Evolutionary conservation across 2,329 filamentous ascomycete genomes (phyloP).

Genomic region (Cadophora luteo-olivacea): DNA sequence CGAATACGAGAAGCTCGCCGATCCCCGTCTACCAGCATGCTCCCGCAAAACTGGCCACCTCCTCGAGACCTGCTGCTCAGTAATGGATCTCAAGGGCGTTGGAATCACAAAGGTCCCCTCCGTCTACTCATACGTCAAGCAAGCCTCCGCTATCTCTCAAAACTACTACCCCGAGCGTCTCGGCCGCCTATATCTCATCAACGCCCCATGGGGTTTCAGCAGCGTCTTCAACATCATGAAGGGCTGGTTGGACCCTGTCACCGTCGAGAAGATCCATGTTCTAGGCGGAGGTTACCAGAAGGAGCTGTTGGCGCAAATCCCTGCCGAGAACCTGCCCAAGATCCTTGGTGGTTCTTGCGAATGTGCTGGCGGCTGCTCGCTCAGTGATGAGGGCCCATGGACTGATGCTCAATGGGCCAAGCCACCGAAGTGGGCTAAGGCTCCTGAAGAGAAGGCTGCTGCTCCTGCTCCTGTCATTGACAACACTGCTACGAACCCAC

Average conservation of each 20-base stretch:
- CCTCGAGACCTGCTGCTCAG: conserved; percentile 96
- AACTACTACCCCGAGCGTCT: conserved; percentile 99
- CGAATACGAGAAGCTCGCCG: conserved; percentile 96
- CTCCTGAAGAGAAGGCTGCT: conserved; percentile 42
- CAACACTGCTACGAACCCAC: conserved; percentile 29
- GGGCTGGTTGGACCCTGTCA: conserved; percentile 95
- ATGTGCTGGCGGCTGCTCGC: conserved; percentile 81
- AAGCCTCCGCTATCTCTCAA: conserved; percentile 88
- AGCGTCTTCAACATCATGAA: conserved; percentile 86
- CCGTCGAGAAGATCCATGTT: conserved; percentile 94
- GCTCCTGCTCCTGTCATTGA: conserved; percentile 23
- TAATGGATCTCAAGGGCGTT: conserved; percentile 98
- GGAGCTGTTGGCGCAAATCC: conserved; percentile 84
- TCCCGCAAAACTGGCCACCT: conserved; percentile 89
- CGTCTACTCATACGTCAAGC: conserved; percentile 87
- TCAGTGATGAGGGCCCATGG: conserved; percentile 94
- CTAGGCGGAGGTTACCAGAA: conserved; percentile 82
- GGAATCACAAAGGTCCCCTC: conserved; percentile 80
- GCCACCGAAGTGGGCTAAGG: conserved; percentile 68
- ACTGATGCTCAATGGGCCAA: conserved; percentile 71
- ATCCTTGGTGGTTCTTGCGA: conserved; percentile 84
- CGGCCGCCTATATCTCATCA: conserved; percentile 96
- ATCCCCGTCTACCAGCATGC: conserved; percentile 92
- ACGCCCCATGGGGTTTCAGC: conserved; percentile 95
- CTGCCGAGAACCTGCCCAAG: conserved; percentile 87